Evolutionary conservation across 352 stramenopile genomes (phyloP), one percentile per base, ranked within the genome.

Genomic region (Poterioochromonas sp.): DNA sequence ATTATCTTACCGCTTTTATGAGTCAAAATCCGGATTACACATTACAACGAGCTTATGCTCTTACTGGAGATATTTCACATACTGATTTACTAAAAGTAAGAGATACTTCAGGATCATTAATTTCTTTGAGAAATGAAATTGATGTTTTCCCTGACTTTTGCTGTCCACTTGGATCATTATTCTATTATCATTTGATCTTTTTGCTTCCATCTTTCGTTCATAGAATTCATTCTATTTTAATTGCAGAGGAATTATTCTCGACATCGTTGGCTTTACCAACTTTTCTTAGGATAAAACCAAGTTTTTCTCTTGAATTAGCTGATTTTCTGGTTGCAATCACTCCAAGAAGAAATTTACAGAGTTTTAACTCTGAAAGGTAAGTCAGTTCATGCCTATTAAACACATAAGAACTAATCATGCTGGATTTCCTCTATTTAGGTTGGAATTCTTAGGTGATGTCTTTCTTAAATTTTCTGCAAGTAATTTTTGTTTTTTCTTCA

Each of bases 361-460:
- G 8, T 64, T 26, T 64, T 32, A 35, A 64, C 53, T 32, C 8
- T 35, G 53, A 53, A 20, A 64, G 29, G n/a, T n/a, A n/a, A n/a
- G n/a, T n/a, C n/a, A n/a, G n/a, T n/a, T n/a, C n/a, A n/a, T n/a
- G n/a, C n/a, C n/a, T n/a, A n/a, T n/a, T n/a, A n/a, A n/a, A n/a
- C n/a, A n/a, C n/a, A n/a, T n/a, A n/a, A n/a, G n/a, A n/a, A n/a
- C n/a, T n/a, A n/a, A n/a, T n/a, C n/a, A n/a, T n/a, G n/a, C n/a
- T n/a, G n/a, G n/a, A n/a, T n/a, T n/a, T n/a, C n/a, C n/a, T n/a
- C n/a, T n/a, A n/a, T n/a, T n/a, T n/a, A 32, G 58, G 29, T 68
- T 68, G 58, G 58, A 68, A 68, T 68, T 68, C 26, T 40, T 68
- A 20, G 58, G 58, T 68, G 58, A 68, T 68, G 5, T 8, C 26